These are phyloP conservation scores for Talaromyces amestolkiae DNA, from an alignment of 2,329 filamentous ascomycete genomes.

Conservation along the genomic window DNA sequence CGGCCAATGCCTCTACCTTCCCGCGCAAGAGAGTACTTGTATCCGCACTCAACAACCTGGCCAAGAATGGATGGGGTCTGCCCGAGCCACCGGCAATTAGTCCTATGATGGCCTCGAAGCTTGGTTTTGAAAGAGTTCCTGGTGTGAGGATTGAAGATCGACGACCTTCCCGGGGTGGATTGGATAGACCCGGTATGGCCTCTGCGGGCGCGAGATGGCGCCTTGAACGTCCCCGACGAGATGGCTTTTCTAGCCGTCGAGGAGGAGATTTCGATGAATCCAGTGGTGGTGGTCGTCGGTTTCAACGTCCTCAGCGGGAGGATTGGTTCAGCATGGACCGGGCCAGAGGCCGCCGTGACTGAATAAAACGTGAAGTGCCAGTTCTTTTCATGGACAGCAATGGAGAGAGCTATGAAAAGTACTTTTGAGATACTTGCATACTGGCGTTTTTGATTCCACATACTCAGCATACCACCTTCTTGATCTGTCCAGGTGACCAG, in stretches of 20 bases:
- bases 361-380: not conserved
- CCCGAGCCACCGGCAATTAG: constrained; percentile 37
- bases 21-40: constrained; percentile 40
- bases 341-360: not conserved
- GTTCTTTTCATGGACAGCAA: not conserved
- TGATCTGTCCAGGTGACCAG: not conserved
- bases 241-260: constrained; percentile 5
- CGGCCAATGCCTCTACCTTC: constrained; percentile 26
- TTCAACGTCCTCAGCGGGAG: constrained; percentile 1
- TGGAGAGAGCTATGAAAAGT: not conserved
- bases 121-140: constrained; percentile 29
- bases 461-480: not conserved
- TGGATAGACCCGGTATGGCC: not conserved
- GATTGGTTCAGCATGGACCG: not conserved
- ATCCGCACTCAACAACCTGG: constrained; percentile 45
- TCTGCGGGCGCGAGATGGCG: not conserved
- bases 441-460: not conserved
- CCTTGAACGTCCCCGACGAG: not conserved
- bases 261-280: not conserved
- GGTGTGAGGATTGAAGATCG: constrained; percentile 26
- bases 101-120: constrained; percentile 25
- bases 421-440: not conserved
- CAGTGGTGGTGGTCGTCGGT: not conserved
- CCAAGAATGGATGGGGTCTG: constrained; percentile 50
- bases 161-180: not conserved